phyloP scores from a whole-genome alignment of 108 stramenopile species.

The Nannochloropsis granulata region DNA sequence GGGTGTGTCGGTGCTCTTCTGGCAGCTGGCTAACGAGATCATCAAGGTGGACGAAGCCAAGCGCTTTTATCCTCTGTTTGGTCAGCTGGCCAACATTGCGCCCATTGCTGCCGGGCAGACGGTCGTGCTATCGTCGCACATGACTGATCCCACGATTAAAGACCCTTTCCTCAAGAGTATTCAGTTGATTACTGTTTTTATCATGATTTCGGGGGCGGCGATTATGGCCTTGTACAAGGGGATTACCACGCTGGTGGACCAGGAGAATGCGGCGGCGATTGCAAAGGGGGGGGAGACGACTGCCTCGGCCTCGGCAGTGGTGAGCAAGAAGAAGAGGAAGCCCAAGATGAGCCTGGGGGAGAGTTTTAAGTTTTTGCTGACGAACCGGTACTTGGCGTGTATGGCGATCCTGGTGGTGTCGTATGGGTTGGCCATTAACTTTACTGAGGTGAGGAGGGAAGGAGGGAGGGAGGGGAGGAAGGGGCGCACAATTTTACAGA shows the following conservation, averaged over 20 bases:
- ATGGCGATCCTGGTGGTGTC: conserved; percentile 76
- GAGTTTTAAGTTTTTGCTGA: conserved; percentile 75
- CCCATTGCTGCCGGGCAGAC: conserved; percentile 86
- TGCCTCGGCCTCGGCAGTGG: conserved; percentile 41
- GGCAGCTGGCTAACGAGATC: conserved; percentile 93
- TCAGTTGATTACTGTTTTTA: conserved; percentile 53
- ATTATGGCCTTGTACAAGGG: conserved; percentile 61
- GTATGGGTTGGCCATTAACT: conserved; percentile 94
- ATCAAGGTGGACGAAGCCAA: conserved; percentile 37
- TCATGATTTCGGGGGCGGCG: conserved; percentile 56
- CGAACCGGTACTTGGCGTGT: conserved; percentile 59
- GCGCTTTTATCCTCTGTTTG: conserved; percentile 92
- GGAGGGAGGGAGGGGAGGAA: not conserved
- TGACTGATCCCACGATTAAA: conserved; percentile 49
- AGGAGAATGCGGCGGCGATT: not conserved
- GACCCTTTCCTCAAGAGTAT: conserved; percentile 60
- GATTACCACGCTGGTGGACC: conserved; percentile 45
- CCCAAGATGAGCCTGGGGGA: conserved; percentile 55
- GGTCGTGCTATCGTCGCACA: conserved; percentile 40
- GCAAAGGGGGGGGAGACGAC: not conserved
- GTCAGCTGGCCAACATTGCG: conserved; percentile 82
- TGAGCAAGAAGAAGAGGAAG: conserved; percentile 50
- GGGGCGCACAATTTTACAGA: not conserved
- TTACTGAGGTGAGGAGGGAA: conserved; percentile 96
- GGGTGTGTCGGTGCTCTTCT: conserved; percentile 77